These are phyloP conservation scores for Plasmodium coatneyi DNA, from an alignment of 169 alveolate species.

Conservation along the genomic window DNA sequence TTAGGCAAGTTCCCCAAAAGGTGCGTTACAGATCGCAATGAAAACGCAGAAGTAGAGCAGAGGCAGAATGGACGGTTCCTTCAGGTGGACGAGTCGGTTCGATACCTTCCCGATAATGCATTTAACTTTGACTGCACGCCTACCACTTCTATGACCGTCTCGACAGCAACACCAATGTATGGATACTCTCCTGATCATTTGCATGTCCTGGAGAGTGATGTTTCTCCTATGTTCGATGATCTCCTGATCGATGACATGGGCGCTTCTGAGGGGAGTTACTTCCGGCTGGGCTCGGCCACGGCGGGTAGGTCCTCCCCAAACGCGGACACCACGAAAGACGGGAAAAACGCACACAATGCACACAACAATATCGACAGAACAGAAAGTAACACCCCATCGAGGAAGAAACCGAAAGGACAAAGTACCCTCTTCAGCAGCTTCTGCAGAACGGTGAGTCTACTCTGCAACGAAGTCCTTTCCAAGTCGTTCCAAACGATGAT, in stretches of 20 bases:
- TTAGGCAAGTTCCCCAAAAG: background rate
- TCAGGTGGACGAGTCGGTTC: background rate
- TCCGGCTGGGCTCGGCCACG: background rate
- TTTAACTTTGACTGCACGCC: background rate
- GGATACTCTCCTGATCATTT: background rate
- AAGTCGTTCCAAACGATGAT: conserved; percentile 41
- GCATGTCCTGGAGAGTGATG: background rate
- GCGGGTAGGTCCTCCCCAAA: background rate
- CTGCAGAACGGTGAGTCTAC: background rate
- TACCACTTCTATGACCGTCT: background rate
- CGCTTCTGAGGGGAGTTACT: background rate
- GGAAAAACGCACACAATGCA: background rate
- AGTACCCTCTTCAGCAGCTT: background rate
- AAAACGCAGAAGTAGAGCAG: background rate
- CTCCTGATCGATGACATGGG: background rate
- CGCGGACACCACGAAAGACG: background rate
- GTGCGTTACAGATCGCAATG: background rate
- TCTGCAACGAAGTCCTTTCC: conserved; percentile 3
- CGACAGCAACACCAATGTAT: background rate
- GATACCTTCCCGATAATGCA: background rate
- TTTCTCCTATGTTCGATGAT: background rate
- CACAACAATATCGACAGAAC: background rate
- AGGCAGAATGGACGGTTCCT: background rate
- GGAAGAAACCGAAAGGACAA: background rate
- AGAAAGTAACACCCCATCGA: background rate